These are phyloP conservation scores for Camelina laxa DNA, from an alignment of 345 rosid genomes.

Conservation along the genomic window DNA sequence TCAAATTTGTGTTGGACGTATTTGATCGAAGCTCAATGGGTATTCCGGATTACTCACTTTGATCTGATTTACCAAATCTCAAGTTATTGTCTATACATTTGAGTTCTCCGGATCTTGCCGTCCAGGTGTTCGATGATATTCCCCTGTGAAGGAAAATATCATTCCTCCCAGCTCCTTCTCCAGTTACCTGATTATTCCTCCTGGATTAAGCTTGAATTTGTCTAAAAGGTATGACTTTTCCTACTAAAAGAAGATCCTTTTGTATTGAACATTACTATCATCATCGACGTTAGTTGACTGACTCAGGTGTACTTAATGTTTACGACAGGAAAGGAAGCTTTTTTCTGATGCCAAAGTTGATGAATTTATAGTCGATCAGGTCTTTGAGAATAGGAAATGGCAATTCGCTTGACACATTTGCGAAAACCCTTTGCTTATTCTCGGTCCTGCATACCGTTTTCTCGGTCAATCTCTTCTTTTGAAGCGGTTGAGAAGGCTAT, in stretches of 20 bases:
- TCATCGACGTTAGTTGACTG: conserved; percentile 1
- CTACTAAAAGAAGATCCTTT: background rate
- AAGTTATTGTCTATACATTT: background rate
- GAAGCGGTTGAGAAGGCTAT: conserved; percentile 56
- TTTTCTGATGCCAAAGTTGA: conserved; percentile 5
- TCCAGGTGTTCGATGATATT: conserved; percentile 42
- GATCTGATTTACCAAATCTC: background rate
- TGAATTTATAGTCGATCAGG: conserved; percentile 5
- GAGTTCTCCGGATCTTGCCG: conserved; percentile 10
- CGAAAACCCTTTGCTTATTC: conserved; percentile 32
- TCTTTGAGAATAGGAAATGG: conserved; percentile 36
- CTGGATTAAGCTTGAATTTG: conserved; percentile 5
- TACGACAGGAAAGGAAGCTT: background rate
- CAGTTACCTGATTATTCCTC: background rate
- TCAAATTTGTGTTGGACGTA: conserved; percentile 1
- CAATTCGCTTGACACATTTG: conserved; percentile 34
- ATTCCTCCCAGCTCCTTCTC: background rate
- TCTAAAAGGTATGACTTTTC: conserved; percentile 27
- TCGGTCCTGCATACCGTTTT: conserved; percentile 28
- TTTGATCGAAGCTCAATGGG: background rate
- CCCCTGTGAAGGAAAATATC: conserved; percentile 31
- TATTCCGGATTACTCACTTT: background rate
- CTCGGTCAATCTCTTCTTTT: conserved; percentile 47
- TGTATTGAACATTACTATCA: conserved; percentile 8
- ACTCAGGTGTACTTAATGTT: conserved; percentile 7